Evolutionary conservation across 805 yeast species (phyloP), one percentile per base, ranked within the genome.

Genomic region (Priceomyces haplophilus): DNA sequence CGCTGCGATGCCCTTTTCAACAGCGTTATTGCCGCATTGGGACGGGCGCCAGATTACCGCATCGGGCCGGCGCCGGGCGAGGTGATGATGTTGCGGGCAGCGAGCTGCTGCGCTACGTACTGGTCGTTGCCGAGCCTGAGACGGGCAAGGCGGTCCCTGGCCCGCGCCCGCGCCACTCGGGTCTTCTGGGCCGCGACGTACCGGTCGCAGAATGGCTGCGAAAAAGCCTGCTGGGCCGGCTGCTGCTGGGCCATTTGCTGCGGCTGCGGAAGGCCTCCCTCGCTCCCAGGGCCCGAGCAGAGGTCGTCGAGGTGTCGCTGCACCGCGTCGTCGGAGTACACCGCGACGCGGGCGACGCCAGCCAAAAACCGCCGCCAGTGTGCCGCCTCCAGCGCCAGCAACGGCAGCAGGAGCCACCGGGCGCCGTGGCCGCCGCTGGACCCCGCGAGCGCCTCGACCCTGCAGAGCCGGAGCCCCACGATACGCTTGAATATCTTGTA

Each of bases 401-500:
- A 27, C 11, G 31, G 5, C 31, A 27, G 31, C 31, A 27, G 31
- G 15, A 27, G n/a, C 11, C n/a, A n/a, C n/a, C n/a, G 11, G 15
- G 4, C n/a, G 31, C n/a, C 15, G 4, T n/a, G 15, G 31, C n/a
- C n/a, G 5, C 15, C 15, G 5, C 8, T 12, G n/a, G 31, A 27
- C 7, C 15, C 15, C 5, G 5, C 5, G 8, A 27, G 16, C 13
- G 19, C 35, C 12, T 32, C 35, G 17, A 32, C 17, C 6, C 20
- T 5, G 17, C 35, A 32, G 19, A 32, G 23, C 11, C 15, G n/a
- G 25, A 40, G 34, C 20, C 52, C 52, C 7, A 51, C 45, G 3
- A 47, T 41, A 38, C 48, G 42, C 31, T 47, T 40, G 30, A 56
- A 40, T n/a, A 51, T 53, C 23, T 47, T 46, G 34, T 46, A 53